Evolutionary conservation across 176 grass and related monocot genomes (phyloP).

Genomic region (Musa acuminata): DNA sequence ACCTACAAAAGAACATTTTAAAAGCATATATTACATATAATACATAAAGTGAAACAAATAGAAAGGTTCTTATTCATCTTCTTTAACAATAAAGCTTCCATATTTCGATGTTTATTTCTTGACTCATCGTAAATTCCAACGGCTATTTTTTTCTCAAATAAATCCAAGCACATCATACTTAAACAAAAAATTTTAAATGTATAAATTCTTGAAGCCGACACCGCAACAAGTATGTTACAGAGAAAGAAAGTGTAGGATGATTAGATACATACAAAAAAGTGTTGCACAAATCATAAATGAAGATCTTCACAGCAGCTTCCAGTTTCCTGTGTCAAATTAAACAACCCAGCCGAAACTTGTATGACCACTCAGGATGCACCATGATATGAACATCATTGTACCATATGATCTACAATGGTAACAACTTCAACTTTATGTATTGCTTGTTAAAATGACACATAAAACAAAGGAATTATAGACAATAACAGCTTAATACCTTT

Average conservation of each 20-base stretch:
- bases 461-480: background rate
- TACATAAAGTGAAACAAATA: too few relatives aligned
- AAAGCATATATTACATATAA: too few relatives aligned
- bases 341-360: too few relatives aligned
- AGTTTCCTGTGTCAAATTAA: background rate
- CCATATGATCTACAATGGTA: background rate
- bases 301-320: slow-evolving; percentile 7
- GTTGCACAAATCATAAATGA: background rate
- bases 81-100: too few relatives aligned
- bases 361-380: too few relatives aligned
- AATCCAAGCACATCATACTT: background rate
- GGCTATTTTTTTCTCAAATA: background rate
- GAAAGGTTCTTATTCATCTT: too few relatives aligned
- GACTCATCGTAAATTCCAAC: too few relatives aligned
- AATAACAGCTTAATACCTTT: background rate
- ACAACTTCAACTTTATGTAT: background rate
- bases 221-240: background rate
- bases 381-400: too few relatives aligned
- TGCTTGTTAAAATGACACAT: background rate
- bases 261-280: slow-evolving; percentile 14
- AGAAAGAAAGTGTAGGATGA: background rate
- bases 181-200: background rate
- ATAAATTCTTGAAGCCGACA: background rate
- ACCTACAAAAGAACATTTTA: too few relatives aligned
- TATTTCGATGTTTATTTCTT: too few relatives aligned